Evolutionary conservation across 2,329 filamentous ascomycete genomes (phyloP), one percentile per base, ranked within the genome.

Genomic region (Beauveria rudraprayagi): DNA sequence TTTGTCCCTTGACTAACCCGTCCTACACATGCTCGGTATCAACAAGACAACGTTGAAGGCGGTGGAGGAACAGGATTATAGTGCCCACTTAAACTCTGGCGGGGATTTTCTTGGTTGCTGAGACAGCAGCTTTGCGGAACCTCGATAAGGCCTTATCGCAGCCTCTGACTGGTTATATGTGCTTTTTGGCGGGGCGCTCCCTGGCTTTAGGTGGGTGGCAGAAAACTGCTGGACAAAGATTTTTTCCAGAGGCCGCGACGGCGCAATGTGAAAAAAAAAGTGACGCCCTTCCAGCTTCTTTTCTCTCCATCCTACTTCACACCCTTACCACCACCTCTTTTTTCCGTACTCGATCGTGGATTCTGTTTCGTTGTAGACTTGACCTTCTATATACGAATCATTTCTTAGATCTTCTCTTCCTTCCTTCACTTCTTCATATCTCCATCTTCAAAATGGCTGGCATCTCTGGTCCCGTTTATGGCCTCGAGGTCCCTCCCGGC

Each of bases 401-500:
- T 7, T 22, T 50, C 44, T 24, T 24, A 26, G 40, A 30, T 37
- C 16, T 54, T 37, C n/a, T 28, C 19, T 11, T 44, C 22, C 41
- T 41, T 17, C n/a, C 40, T 37, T 28, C 34, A 53, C 26, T 65
- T 64, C 60, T 61, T 63, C 52, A 52, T 50, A 37, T 52, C 50
- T 26, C 57, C 37, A 40, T 44, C 34, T 50, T 47, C 67, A 78
- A 68, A 67, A 86, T 86, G 83, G 78, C 82, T 75, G 73, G 80
- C 66, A 71, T 82, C 70, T 82, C 84, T 66, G 89, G 94, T 76
- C 90, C 90, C 74, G 83, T 97, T 73, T 99, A 94, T 75, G 92
- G 92, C 77, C 88, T 97, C 68, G 87, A 91, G 81, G 90, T 97
- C 76, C 92, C 92, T 69, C 83, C 90, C 68, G 91, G 89, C 72